These are phyloP conservation scores for Rubia occidens DNA, from an alignment of 305 asterid species.

Conservation along the genomic window DNA sequence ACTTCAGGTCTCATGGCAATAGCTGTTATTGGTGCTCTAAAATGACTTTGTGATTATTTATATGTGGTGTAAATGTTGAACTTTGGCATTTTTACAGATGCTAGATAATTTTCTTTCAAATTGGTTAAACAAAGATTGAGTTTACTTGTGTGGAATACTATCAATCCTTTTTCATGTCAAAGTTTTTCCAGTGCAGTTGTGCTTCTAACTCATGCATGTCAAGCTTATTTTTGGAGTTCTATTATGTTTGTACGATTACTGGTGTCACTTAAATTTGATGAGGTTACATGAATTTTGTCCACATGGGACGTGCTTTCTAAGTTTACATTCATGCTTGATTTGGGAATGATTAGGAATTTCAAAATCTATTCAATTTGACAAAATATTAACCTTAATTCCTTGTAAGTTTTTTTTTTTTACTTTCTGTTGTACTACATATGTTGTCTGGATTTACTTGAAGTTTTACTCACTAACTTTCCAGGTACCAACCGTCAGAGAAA, in stretches of 20 bases:
- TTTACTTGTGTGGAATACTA: slow-evolving; percentile 1
- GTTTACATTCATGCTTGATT: not conserved
- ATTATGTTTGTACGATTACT: not conserved
- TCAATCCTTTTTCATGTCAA: not conserved
- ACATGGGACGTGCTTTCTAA: not conserved
- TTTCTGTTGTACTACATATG: not conserved
- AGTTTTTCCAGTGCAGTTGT: not conserved
- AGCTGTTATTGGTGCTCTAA: not conserved
- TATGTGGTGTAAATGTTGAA: not conserved
- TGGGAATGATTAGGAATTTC: not conserved
- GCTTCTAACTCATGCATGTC: not conserved
- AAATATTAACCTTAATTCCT: not conserved
- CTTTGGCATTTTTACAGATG: not conserved
- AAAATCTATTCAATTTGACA: not conserved
- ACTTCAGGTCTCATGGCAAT: not conserved
- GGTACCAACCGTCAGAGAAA: slow-evolving; percentile 76
- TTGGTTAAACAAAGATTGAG: not conserved
- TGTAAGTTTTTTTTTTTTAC: not conserved
- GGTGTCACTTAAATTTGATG: not conserved
- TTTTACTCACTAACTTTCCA: slow-evolving; percentile 19
- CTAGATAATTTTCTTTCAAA: not conserved
- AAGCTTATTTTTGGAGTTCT: not conserved
- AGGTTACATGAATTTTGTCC: not conserved
- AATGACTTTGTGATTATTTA: not conserved
- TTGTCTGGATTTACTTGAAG: not conserved